Evolutionary conservation across 371 early-diverging fungal species (phyloP), one percentile per base, ranked within the genome.

Genomic region (Umbelopsis sp.): DNA sequence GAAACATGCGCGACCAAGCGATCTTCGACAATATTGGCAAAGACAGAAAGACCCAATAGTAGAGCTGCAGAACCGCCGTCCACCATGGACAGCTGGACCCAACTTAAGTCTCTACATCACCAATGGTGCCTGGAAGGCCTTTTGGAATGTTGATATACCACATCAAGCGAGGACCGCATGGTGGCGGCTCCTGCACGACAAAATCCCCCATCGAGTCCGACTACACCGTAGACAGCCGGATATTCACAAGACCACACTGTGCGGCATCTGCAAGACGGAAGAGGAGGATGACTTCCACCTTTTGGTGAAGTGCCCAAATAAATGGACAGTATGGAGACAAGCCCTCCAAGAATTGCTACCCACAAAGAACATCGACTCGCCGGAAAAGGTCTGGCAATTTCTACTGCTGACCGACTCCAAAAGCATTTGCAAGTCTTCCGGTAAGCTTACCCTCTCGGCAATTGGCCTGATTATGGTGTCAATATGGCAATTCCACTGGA

Each of bases 401-500:
- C 22, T 22, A 22, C 18, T 48, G 16, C 48, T 48, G 41, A 4
- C 41, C 7, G 48, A 48, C 48, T 3, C 4, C 3, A 48, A 48
- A 7, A 10, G n/a, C 6, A 20, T 48, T n/a, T 18, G 20, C 1
- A 48, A 0, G n/a, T 1, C 16, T 0, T 20, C 16, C 16, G 48
- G 18, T 12, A 20, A 16, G 7, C 16, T 3, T 1, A n/a, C 16
- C 5, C 20, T 20, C 48, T 48, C 16, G 8, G 10, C 7, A 41
- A 3, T 48, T 20, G 48, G 16, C 1, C 48, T 10, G 2, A 20
- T 48, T 16, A 1, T 48, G 20, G 3, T 20, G 1, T 48, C 20
- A 12, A 48, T 48, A 16, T 48, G 48, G 48, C 16, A 48, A 48
- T 48, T 48, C n/a, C 48, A 48, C 48, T 48, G 48, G 48, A 48